Evolutionary conservation across 2,329 filamentous ascomycete species (phyloP), one percentile per base, ranked within the genome.

Genomic region (Cercospora citrullina): DNA sequence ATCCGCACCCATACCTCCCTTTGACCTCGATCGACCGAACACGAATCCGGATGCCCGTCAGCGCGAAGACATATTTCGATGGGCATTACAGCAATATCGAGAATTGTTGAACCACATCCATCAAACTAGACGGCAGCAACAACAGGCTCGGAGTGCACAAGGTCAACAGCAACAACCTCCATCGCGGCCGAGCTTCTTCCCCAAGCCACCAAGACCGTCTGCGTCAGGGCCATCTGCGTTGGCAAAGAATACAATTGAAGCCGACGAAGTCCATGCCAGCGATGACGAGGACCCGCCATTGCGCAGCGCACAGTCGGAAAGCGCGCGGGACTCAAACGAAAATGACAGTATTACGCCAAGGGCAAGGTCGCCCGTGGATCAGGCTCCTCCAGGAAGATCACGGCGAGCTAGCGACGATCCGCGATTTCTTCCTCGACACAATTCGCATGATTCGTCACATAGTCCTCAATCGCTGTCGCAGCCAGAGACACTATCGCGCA

Each of bases 161-260:
- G 80, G 79, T 26, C 74, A 74, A 23, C 79, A 81, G 23, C 81
- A 82, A 45, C 75, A 81, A 14, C 69, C 81, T 26, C 73, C 81
- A 10, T 57, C 53, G 53, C 85, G 87, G 72, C 86, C 86, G 3
- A 84, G 82, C 68, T 88, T 89, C 61, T 89, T 87, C 66, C 87
- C 87, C 0, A 87, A 85, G 72, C 87, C 87, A 31, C 87, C 87
- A 18, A 84, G 84, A 57, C 85, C 87, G 71, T 85, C 86, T 30
- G 81, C 81, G 14, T 80, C 84, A 16, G 83, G 84, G 71, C 83
- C 85, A 64, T 83, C 81, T 2, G 59, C 67, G n/a, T 66, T 68
- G 45, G 36, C 68, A 5, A 69, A 63, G 28, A 55, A 23, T 10
- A 68, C 64, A 23, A 42, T 45, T 14, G 68, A 69, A 23, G 30